Evolutionary conservation across 495 filamentous ascomycete genomes (phyloP).

Genomic region (Penicillium diatomitis): DNA sequence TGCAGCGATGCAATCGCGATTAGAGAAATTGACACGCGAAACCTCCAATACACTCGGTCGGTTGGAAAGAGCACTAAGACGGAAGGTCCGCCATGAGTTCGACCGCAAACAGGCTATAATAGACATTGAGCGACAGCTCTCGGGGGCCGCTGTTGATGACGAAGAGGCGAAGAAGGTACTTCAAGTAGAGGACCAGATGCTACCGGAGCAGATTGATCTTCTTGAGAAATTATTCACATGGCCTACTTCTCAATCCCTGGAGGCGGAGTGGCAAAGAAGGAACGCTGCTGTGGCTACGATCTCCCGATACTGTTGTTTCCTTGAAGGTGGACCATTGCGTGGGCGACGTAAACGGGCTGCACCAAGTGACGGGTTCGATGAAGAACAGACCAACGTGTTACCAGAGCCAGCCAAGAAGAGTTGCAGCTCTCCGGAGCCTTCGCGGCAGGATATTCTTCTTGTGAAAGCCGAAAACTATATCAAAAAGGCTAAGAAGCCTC

Average conservation of each 20-base stretch:
- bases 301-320: conserved; percentile 10
- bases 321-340: conserved; percentile 14
- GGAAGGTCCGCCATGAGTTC: too few species aligned
- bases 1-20: too few species aligned
- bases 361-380: conserved; percentile 3
- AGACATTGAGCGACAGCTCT: too few species aligned
- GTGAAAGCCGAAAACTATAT: conserved; percentile 9
- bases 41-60: too few species aligned
- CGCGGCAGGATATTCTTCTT: conserved; percentile 6
- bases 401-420: conserved; percentile 8
- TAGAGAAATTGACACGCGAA: too few species aligned
- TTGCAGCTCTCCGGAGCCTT: conserved; percentile 4
- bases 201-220: conserved; percentile 17
- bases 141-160: too few species aligned
- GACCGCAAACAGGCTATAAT: too few species aligned
- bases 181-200: conserved; percentile 11
- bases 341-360: conserved; percentile 13
- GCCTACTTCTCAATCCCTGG: conserved; percentile 19
- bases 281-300: conserved; percentile 13
- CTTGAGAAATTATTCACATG: conserved; percentile 19
- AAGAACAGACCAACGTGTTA: conserved; percentile 6
- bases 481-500: conserved; percentile 10
- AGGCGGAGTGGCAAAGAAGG: conserved; percentile 18
- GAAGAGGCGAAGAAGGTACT: conserved; percentile 16
- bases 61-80: too few species aligned